These are phyloP conservation scores for Excoecaria cochinchinensis DNA, from an alignment of 345 rosid genomes.

Conservation along the genomic window DNA sequence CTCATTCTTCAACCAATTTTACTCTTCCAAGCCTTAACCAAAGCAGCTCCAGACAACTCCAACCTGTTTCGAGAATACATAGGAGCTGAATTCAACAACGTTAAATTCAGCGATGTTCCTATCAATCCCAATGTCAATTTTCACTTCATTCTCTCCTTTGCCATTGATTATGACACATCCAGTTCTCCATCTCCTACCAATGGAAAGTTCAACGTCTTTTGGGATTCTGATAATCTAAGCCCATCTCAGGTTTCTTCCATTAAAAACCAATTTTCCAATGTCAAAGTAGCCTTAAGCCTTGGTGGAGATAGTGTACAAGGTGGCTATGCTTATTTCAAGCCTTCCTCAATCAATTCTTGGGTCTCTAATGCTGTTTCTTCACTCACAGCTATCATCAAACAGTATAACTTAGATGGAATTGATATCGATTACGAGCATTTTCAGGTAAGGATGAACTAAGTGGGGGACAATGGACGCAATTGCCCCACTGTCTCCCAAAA, in stretches of 20 bases:
- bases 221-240: conserved; percentile 11
- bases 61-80: conserved; percentile 11
- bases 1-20: background rate
- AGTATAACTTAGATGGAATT: conserved; percentile 13
- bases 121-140: conserved; percentile 6
- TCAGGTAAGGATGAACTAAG: too few relatives aligned
- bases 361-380: conserved; percentile 21
- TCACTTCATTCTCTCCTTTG: conserved; percentile 20
- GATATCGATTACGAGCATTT: conserved; percentile 22
- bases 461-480: too few relatives aligned
- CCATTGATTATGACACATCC: conserved; percentile 13
- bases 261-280: conserved; percentile 6
- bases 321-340: conserved; percentile 3
- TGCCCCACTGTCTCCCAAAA: too few relatives aligned
- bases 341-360: conserved; percentile 12
- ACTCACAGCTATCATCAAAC: conserved; percentile 7
- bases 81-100: conserved; percentile 7
- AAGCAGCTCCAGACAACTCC: conserved; percentile 2
- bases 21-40: background rate
- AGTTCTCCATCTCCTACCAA: conserved; percentile 13
- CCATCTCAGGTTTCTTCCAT: conserved; percentile 14
- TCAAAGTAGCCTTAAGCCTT: conserved; percentile 10
- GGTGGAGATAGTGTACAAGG: conserved; percentile 13
- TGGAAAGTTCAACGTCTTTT: conserved; percentile 17
- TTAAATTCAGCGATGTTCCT: conserved; percentile 7